These are phyloP conservation scores for Marsdenia floribunda DNA, from an alignment of 257 asterid species.

Conservation along the genomic window DNA sequence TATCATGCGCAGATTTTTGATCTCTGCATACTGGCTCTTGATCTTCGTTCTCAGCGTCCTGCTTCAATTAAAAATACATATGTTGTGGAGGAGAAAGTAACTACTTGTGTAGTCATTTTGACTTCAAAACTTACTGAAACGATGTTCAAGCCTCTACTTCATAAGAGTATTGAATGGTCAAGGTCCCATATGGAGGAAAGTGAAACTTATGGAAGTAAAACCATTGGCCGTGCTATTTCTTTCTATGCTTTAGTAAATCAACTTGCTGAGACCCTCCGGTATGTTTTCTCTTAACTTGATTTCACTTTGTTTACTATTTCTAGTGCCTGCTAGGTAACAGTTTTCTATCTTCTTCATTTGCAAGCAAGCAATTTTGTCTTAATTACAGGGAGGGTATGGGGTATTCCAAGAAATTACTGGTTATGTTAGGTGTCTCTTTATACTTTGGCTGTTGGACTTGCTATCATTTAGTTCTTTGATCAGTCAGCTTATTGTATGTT, in stretches of 20 bases:
- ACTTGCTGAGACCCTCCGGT: constrained; percentile 85
- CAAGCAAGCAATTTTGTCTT: not conserved
- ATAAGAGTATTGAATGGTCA: constrained; percentile 90
- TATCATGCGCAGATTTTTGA: constrained; percentile 74
- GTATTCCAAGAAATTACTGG: not conserved
- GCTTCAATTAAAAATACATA: constrained; percentile 46
- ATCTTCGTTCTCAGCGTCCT: constrained; percentile 67
- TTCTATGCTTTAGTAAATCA: constrained; percentile 74
- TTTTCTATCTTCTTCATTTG: not conserved
- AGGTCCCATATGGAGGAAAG: constrained; percentile 43
- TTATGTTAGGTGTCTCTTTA: not conserved
- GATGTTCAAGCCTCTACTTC: constrained; percentile 77
- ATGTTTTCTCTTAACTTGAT: constrained; percentile 14
- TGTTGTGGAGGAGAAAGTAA: constrained; percentile 65
- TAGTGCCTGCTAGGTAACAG: not conserved
- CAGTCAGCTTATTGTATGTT: not conserved
- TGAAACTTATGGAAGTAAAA: constrained; percentile 30
- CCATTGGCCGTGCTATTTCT: constrained; percentile 57
- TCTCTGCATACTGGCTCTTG: constrained; percentile 83
- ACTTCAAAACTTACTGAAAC: constrained; percentile 82
- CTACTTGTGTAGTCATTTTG: constrained; percentile 53
- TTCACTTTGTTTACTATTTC: not conserved
- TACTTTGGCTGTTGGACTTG: not conserved
- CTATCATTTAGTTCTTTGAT: not conserved
- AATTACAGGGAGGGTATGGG: not conserved